These are phyloP conservation scores for Neolentinus lepideus DNA, from an alignment of 1,284 basidiomycete species.

Conservation along the genomic window DNA sequence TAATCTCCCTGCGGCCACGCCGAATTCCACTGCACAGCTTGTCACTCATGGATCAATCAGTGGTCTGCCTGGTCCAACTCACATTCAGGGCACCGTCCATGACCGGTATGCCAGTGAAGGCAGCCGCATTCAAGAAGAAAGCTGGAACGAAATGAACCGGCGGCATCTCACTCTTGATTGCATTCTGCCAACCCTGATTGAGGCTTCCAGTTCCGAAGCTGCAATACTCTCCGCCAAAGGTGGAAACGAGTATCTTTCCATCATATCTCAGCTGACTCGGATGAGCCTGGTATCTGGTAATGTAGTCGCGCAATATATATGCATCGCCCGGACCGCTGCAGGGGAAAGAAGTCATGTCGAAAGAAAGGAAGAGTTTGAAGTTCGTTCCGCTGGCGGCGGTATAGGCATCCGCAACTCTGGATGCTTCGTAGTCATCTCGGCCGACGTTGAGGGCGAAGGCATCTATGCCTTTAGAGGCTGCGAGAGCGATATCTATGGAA, in stretches of 20 bases:
- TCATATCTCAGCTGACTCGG: constrained; percentile 35
- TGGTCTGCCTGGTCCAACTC: constrained; percentile 9
- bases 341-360: constrained; percentile 45
- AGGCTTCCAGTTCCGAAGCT: constrained; percentile 31
- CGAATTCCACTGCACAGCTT: constrained; percentile 26
- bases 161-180: constrained; percentile 19
- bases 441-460: constrained; percentile 40
- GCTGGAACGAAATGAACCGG: constrained; percentile 28
- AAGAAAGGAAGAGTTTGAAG: constrained; percentile 52
- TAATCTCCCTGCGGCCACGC: constrained; percentile 26
- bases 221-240: constrained; percentile 48
- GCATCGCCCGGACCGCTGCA: constrained; percentile 32
- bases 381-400: constrained; percentile 13
- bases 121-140: constrained; percentile 26
- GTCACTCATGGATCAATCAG: not conserved
- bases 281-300: constrained; percentile 31
- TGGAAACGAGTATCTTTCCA: constrained; percentile 39
- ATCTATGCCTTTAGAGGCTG: constrained; percentile 32
- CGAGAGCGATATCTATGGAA: constrained; percentile 28
- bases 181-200: constrained; percentile 25
- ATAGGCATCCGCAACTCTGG: constrained; percentile 39
- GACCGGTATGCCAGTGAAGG: constrained; percentile 17
- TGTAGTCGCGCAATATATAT: constrained; percentile 28
- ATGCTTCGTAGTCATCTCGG: constrained; percentile 39
- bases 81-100: constrained; percentile 32